Evolutionary conservation across 176 grass and related monocot genomes (phyloP).

Genomic region (Eragrostis nindensis): DNA sequence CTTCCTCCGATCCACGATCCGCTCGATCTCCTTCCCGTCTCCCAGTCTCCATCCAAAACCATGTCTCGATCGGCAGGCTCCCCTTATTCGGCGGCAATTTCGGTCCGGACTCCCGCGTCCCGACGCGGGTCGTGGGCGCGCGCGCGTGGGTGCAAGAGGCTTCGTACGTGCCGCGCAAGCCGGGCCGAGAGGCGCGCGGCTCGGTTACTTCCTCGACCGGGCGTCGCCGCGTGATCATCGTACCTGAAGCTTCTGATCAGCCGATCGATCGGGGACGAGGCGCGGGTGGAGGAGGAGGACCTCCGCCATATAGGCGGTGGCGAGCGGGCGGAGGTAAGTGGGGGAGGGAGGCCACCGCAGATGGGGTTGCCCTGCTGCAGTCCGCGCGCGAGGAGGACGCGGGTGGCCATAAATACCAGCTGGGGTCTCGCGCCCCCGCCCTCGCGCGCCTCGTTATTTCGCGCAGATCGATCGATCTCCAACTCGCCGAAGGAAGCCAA

Average conservation of each 20-base stretch:
- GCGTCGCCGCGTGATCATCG: neutral
- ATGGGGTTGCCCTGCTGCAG: neutral
- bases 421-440: constrained; percentile 2
- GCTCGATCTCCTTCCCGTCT: neutral
- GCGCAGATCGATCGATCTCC: neutral
- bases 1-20: constrained; percentile 8
- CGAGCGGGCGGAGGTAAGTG: neutral
- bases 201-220: neutral
- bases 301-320: neutral
- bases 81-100: neutral
- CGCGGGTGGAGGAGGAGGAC: neutral
- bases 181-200: neutral
- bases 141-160: neutral
- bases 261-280: neutral
- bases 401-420: constrained; percentile 29
- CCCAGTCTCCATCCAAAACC: neutral
- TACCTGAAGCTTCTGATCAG: neutral
- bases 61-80: constrained; percentile 8
- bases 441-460: neutral
- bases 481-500: neutral
- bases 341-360: neutral
- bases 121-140: neutral
- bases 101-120: neutral
- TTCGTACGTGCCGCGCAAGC: neutral
- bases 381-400: constrained; percentile 1